Conservation (phyloP, 2,329 filamentous ascomycete species). For the Colletotrichum euphorbiae region DNA sequence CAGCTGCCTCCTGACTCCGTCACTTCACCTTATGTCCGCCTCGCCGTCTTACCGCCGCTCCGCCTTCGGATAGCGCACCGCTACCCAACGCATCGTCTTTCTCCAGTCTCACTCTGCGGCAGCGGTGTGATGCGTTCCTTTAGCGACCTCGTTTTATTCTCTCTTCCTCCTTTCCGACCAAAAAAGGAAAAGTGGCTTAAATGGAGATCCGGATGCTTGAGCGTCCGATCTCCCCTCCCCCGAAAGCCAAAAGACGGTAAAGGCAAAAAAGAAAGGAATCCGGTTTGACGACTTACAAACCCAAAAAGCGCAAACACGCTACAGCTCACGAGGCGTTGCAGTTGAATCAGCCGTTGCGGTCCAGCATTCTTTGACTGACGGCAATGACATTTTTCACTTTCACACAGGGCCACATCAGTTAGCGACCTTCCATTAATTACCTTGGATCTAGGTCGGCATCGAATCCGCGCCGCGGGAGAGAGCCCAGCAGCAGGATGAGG, state of each 20-base stretch:
- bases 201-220: background rate
- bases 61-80: constrained; percentile 8
- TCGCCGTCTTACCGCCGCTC: background rate
- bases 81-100: background rate
- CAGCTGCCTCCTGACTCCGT: background rate
- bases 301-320: background rate
- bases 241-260: background rate
- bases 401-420: constrained; percentile 18
- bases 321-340: constrained; percentile 15
- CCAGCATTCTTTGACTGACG: constrained; percentile 11
- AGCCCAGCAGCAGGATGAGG: constrained; percentile 6
- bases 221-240: background rate
- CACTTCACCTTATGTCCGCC: background rate
- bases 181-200: constrained; percentile 8
- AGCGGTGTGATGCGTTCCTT: constrained; percentile 9
- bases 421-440: constrained; percentile 4
- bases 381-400: constrained; percentile 13
- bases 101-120: constrained; percentile 5
- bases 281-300: background rate
- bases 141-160: background rate
- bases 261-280: constrained; percentile 1
- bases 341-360: constrained; percentile 28
- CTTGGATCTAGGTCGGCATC: constrained; percentile 4
- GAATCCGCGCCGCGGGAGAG: constrained; percentile 25
- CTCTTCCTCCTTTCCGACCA: background rate